Percentiles rank a stretch among this genome's conserved stretches.
Evolutionary conservation across 2,329 filamentous ascomycete genomes (phyloP).

Genomic region (Penicillium sp.): DNA sequence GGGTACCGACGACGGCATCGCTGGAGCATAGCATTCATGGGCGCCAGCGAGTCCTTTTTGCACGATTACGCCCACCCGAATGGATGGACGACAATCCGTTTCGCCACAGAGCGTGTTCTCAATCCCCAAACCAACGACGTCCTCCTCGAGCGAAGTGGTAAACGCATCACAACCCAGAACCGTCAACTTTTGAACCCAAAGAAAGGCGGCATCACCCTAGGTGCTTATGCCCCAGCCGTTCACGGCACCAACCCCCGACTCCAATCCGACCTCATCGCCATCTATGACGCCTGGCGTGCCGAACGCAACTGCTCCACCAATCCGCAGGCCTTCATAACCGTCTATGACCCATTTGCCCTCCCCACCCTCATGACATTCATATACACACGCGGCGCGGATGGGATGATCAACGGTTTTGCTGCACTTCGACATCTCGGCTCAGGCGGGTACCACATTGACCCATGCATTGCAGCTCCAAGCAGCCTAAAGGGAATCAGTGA

Average conservation of each 20-base stretch:
- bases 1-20: constrained; percentile 30
- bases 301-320: constrained; percentile 31
- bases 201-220: constrained; percentile 35
- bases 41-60: constrained; percentile 35
- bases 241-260: constrained; percentile 30
- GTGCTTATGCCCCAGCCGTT: constrained; percentile 35
- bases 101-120: constrained; percentile 40
- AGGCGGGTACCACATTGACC: constrained; percentile 44
- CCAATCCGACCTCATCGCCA: constrained; percentile 31
- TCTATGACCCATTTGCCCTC: constrained; percentile 41
- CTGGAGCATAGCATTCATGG: constrained; percentile 38
- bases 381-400: constrained; percentile 34
- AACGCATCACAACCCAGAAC: constrained; percentile 38
- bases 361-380: constrained; percentile 42
- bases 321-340: constrained; percentile 41
- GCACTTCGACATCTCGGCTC: constrained; percentile 39
- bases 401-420: constrained; percentile 37
- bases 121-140: constrained; percentile 42
- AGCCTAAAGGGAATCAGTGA: constrained; percentile 40
- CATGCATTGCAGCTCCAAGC: constrained; percentile 35
- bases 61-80: constrained; percentile 26
- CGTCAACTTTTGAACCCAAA: constrained; percentile 36
- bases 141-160: constrained; percentile 35
- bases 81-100: constrained; percentile 38
- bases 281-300: constrained; percentile 41